Evolutionary conservation across 2,329 filamentous ascomycete species (phyloP).

Genomic region (Hymenoscyphus linearis): DNA sequence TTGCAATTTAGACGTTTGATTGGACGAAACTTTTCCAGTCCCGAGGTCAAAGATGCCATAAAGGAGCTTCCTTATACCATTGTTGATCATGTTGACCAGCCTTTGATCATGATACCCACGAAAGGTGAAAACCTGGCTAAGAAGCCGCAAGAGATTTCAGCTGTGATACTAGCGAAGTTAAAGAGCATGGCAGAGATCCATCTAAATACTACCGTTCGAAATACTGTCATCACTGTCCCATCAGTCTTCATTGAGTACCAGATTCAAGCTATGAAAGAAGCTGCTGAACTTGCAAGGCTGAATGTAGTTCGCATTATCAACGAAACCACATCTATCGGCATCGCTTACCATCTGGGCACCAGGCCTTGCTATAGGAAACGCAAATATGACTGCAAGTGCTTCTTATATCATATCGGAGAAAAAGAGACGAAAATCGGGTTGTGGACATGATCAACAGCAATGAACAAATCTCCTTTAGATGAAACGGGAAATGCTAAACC

Average conservation of each 20-base stretch:
- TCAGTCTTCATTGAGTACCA: constrained; percentile 99
- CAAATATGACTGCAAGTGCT: not conserved
- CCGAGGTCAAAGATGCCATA: constrained; percentile 5
- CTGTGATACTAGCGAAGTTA: constrained; percentile 11
- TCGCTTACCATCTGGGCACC: constrained; percentile 61
- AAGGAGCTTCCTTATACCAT: constrained; percentile 9
- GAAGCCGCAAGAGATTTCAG: constrained; percentile 8
- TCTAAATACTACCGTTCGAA: not conserved
- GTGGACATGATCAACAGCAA: too few species aligned
- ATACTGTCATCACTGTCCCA: constrained; percentile 60
- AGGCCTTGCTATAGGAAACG: constrained; percentile 27
- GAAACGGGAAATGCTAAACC: not conserved
- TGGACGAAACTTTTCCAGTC: constrained; percentile 9
- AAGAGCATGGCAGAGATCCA: constrained; percentile 8
- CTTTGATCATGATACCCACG: constrained; percentile 5
- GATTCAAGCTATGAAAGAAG: constrained; percentile 94
- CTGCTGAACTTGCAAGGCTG: constrained; percentile 83
- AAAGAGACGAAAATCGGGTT: constrained; percentile 7
- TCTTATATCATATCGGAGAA: constrained; percentile 10
- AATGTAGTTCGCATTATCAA: constrained; percentile 96
- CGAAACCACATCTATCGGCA: constrained; percentile 76
- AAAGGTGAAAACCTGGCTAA: not conserved
- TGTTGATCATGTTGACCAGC: not conserved
- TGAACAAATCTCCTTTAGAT: too few species aligned
- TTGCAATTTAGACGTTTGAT: constrained; percentile 6